phyloP scores from a whole-genome alignment of 192 early-diverging fungal genomes.

The Mortierella claussenii region DNA sequence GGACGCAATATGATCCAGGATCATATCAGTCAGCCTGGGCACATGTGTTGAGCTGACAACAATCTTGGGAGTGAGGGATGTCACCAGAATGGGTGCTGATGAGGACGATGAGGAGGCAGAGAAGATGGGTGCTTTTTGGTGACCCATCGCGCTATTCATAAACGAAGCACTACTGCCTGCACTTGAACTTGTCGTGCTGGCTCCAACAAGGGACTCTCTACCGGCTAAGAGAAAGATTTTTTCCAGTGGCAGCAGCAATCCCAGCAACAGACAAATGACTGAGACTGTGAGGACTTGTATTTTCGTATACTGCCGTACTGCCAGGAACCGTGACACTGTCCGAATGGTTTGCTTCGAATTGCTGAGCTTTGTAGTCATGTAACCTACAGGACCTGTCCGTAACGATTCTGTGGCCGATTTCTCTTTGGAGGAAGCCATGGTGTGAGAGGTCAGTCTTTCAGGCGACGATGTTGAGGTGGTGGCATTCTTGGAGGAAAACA shows the following conservation, averaged over 20 bases:
- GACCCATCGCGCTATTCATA: slow-evolving; percentile 4
- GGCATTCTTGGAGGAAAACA: slow-evolving; percentile 24
- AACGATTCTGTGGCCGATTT: slow-evolving; percentile 5
- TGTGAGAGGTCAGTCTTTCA: not conserved
- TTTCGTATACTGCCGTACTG: slow-evolving; percentile 51
- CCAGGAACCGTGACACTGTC: slow-evolving; percentile 33
- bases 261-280: slow-evolving; percentile 50
- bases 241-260: slow-evolving; percentile 53
- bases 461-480: not conserved
- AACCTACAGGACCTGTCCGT: slow-evolving; percentile 1
- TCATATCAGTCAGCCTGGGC: not conserved
- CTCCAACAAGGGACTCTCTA: not conserved
- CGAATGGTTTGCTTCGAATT: slow-evolving; percentile 30
- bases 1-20: too few species aligned
- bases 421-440: not conserved
- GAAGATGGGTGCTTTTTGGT: slow-evolving; percentile 1
- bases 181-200: not conserved
- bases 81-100: slow-evolving; percentile 12
- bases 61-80: not conserved
- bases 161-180: slow-evolving; percentile 2
- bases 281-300: slow-evolving; percentile 57
- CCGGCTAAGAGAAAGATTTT: slow-evolving; percentile 34
- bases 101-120: not conserved
- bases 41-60: not conserved
- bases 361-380: slow-evolving; percentile 27